Evolutionary conservation across 495 filamentous ascomycete genomes (phyloP).

Genomic region (Acidiella bohemica): DNA sequence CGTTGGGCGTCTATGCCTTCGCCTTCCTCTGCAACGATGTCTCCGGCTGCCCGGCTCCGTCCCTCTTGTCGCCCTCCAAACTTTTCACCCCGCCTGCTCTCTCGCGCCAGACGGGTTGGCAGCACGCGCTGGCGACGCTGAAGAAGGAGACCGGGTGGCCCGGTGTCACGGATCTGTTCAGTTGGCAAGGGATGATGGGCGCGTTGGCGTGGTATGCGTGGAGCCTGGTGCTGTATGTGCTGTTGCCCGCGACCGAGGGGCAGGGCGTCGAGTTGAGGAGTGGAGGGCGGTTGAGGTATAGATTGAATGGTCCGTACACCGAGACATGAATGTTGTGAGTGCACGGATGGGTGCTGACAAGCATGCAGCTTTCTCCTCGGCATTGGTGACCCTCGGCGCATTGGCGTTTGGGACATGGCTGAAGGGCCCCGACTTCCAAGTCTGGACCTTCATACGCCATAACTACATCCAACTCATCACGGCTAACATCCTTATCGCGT

Average conservation of each 20-base stretch:
- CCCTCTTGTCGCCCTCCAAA: conserved; percentile 60
- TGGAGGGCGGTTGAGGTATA: conserved; percentile 71
- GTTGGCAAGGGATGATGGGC: conserved; percentile 45
- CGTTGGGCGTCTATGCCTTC: conserved; percentile 57
- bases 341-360: too few species aligned
- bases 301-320: too few species aligned
- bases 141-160: conserved; percentile 71
- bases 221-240: conserved; percentile 56
- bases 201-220: conserved; percentile 66
- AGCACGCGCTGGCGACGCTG: conserved; percentile 45
- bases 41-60: conserved; percentile 80
- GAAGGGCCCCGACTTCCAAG: conserved; percentile 65
- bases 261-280: conserved; percentile 56
- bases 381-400: conserved; percentile 51
- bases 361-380: conserved; percentile 56
- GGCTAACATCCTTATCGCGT: conserved; percentile 63
- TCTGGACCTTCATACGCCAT: conserved; percentile 89
- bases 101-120: conserved; percentile 9
- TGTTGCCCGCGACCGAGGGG: conserved; percentile 62
- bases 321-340: too few species aligned
- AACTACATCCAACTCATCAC: conserved; percentile 80
- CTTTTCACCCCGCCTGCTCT: conserved; percentile 27
- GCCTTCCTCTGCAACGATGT: conserved; percentile 84
- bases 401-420: conserved; percentile 58
- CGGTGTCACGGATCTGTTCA: conserved; percentile 49